Conservation (phyloP, 164 flowering plant species). For the Magnolia sinica region DNA sequence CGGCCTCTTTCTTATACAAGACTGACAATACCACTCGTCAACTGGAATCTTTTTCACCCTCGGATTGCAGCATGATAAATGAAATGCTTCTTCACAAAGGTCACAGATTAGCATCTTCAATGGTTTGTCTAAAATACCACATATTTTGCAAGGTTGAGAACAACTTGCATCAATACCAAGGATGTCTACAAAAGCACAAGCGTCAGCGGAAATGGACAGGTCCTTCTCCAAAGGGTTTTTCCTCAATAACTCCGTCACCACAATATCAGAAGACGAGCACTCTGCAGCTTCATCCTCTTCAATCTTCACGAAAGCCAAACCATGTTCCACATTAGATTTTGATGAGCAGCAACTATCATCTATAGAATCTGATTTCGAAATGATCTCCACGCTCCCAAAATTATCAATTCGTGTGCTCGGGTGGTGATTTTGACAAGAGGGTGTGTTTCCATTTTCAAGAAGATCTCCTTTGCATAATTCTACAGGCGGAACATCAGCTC, state of each 20-base stretch:
- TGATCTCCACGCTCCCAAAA: background rate
- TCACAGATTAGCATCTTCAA: constrained; percentile 73
- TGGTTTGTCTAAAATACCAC: constrained; percentile 37
- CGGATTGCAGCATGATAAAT: constrained; percentile 60
- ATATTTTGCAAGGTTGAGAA: constrained; percentile 50
- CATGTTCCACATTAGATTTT: constrained; percentile 45
- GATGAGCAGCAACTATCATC: constrained; percentile 68
- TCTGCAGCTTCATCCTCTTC: constrained; percentile 54
- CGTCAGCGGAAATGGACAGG: constrained; percentile 30
- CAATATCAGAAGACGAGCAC: constrained; percentile 68
- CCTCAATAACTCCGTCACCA: constrained; percentile 19
- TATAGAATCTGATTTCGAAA: constrained; percentile 19
- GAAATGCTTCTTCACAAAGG: constrained; percentile 77
- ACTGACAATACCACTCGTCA: constrained; percentile 73
- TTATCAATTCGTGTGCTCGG: background rate
- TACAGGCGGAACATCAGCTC: constrained; percentile 20
- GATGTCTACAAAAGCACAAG: constrained; percentile 14
- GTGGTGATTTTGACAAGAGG: constrained; percentile 6
- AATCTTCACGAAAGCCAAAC: constrained; percentile 34
- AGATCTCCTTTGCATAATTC: constrained; percentile 15
- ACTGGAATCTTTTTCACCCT: constrained; percentile 41
- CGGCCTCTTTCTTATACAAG: constrained; percentile 59
- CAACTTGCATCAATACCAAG: constrained; percentile 15
- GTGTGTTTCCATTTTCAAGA: constrained; percentile 1
- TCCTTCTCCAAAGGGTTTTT: constrained; percentile 47